These are phyloP conservation scores for Ehretia macrophylla DNA, from an alignment of 257 asterid genomes.

Conservation along the genomic window DNA sequence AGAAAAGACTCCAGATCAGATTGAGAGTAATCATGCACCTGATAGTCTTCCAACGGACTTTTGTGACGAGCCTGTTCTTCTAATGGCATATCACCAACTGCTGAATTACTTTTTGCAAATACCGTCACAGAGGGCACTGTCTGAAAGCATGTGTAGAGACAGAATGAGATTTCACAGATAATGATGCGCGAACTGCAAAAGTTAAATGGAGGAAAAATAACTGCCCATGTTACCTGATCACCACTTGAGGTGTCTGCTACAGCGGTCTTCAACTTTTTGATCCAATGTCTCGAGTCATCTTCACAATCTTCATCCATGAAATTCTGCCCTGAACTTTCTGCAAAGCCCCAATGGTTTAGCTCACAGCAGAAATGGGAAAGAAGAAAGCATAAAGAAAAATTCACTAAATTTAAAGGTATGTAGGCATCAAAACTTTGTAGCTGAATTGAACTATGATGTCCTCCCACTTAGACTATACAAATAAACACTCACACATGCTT, in stretches of 20 bases:
- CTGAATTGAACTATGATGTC: too few species aligned
- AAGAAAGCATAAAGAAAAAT: not conserved
- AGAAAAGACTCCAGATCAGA: not conserved
- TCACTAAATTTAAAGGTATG: too few species aligned
- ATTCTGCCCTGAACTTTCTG: constrained; percentile 42
- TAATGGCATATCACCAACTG: constrained; percentile 6
- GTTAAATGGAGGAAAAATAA: not conserved
- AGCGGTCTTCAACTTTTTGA: constrained; percentile 26
- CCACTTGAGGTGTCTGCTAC: constrained; percentile 8
- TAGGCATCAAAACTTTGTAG: too few species aligned
- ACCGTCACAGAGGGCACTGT: constrained; percentile 8
- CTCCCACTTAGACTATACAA: too few species aligned
- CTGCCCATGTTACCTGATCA: constrained; percentile 16
- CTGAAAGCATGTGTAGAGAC: constrained; percentile 3
- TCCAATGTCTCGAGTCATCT: constrained; percentile 2
- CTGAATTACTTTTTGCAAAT: not conserved
- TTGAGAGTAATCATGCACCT: not conserved
- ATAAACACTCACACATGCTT: too few species aligned
- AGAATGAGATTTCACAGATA: not conserved
- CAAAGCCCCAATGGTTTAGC: constrained; percentile 4
- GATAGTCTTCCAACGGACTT: constrained; percentile 1
- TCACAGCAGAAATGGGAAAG: not conserved
- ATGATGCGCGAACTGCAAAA: not conserved
- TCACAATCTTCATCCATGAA: constrained; percentile 21
- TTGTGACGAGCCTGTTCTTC: constrained; percentile 6